Conservation (phyloP, 768 basidiomycete genomes). For the Solioccasus polychromus region DNA sequence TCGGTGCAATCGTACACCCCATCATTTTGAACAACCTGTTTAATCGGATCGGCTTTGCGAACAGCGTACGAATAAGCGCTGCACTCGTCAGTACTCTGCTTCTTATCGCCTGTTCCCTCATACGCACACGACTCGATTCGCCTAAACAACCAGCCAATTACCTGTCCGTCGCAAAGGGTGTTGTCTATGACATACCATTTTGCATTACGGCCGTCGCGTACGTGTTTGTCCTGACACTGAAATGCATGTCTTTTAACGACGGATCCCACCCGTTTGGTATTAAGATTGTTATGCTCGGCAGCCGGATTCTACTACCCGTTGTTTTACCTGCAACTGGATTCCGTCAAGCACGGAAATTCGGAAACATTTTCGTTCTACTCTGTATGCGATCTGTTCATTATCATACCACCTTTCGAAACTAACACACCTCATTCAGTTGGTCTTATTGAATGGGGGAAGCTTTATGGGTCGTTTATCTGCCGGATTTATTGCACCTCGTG, state of each 20-base stretch:
- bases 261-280: background rate
- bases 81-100: slow-evolving; percentile 39
- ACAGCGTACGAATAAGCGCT: slow-evolving; percentile 49
- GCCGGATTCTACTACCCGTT: slow-evolving; percentile 48
- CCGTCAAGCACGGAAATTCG: slow-evolving; percentile 44
- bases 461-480: slow-evolving; percentile 50
- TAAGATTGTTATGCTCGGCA: slow-evolving; percentile 27
- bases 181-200: slow-evolving; percentile 16
- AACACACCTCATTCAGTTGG: slow-evolving; percentile 30
- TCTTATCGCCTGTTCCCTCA: slow-evolving; percentile 29
- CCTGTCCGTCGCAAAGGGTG: slow-evolving; percentile 14
- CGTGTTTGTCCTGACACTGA: slow-evolving; percentile 1
- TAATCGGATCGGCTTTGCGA: slow-evolving; percentile 34
- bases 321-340: slow-evolving; percentile 53
- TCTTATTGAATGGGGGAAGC: slow-evolving; percentile 49
- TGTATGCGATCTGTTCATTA: slow-evolving; percentile 25
- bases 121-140: slow-evolving; percentile 41
- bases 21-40: slow-evolving; percentile 32
- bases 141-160: slow-evolving; percentile 15
- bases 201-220: slow-evolving; percentile 20
- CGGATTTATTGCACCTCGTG: slow-evolving; percentile 36
- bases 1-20: slow-evolving; percentile 25
- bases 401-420: background rate
- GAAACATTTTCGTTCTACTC: slow-evolving; percentile 51
- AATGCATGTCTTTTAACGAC: background rate